A percentile compares a stretch with the other conserved stretches of the same genome.
Evolutionary conservation across 1,284 basidiomycete species (phyloP).

Genomic region (Somion occarium): DNA sequence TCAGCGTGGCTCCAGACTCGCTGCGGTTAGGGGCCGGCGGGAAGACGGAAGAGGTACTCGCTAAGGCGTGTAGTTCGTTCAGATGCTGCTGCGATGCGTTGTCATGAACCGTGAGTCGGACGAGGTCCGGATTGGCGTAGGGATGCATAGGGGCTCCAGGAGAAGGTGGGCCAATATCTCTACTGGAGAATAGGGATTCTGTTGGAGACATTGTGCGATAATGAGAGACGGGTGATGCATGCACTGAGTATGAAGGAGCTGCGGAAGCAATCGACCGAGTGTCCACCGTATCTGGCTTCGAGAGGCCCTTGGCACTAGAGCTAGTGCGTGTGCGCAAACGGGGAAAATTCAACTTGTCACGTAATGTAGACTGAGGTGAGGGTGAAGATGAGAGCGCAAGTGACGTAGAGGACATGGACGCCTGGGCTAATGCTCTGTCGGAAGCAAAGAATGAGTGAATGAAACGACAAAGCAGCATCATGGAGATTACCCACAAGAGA

Average conservation of each 20-base stretch:
- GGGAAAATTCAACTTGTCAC: slow-evolving; percentile 32
- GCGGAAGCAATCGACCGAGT: slow-evolving; percentile 14
- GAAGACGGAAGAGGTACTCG: slow-evolving; percentile 8
- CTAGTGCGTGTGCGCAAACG: slow-evolving; percentile 28
- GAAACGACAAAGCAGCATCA: slow-evolving; percentile 3
- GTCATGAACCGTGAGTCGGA: slow-evolving; percentile 31
- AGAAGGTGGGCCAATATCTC: slow-evolving; percentile 18
- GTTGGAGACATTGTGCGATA: slow-evolving; percentile 19
- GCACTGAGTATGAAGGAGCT: slow-evolving; percentile 11
- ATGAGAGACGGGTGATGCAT: slow-evolving; percentile 23
- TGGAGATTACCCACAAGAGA: slow-evolving; percentile 46
- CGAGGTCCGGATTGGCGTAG: slow-evolving; percentile 71
- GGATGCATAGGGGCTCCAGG: slow-evolving; percentile 42
- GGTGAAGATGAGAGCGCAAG: slow-evolving; percentile 27
- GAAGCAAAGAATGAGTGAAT: slow-evolving; percentile 3
- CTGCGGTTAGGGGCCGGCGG: slow-evolving; percentile 27
- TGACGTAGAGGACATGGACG: slow-evolving; percentile 55
- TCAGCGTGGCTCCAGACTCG: slow-evolving; percentile 53
- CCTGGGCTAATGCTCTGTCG: slow-evolving; percentile 46
- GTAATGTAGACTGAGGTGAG: slow-evolving; percentile 24
- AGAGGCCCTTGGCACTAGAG: slow-evolving; percentile 20
- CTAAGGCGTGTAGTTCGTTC: slow-evolving; percentile 14
- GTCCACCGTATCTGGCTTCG: slow-evolving; percentile 15
- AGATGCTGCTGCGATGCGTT: slow-evolving; percentile 18
- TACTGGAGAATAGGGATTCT: slow-evolving; percentile 14